Percentiles rank a stretch among this genome's conserved stretches.
phyloP scores from a whole-genome alignment of 257 asterid genomes.

The Voacanga thouarsii region DNA sequence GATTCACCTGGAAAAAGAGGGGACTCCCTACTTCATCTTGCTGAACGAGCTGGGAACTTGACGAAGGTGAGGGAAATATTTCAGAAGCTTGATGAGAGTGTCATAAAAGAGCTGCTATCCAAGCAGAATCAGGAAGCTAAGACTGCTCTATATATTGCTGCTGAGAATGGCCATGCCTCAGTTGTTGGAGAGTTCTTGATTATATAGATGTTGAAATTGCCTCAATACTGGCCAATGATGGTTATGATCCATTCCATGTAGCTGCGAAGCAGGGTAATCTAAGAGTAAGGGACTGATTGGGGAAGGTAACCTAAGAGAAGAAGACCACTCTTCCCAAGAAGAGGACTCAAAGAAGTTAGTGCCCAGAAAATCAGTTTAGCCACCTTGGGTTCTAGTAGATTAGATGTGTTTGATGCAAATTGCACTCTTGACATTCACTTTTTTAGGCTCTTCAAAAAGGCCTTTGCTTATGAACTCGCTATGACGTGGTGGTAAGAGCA shows the following conservation, averaged over 20 bases:
- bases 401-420: no score
- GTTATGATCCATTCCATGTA: slow-evolving; percentile 87
- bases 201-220: slow-evolving; percentile 72
- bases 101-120: slow-evolving; percentile 54
- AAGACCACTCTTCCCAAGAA: no score
- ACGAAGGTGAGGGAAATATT: slow-evolving; percentile 69
- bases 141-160: slow-evolving; percentile 80
- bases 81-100: slow-evolving; percentile 50
- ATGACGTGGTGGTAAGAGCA: no score
- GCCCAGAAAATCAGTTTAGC: no score
- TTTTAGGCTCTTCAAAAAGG: no score
- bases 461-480: no score
- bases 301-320: no score
- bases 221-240: slow-evolving; percentile 68
- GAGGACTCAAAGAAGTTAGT: no score
- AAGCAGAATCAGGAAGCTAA: slow-evolving; percentile 93
- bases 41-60: slow-evolving; percentile 80
- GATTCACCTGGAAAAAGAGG: slow-evolving; percentile 97
- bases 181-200: slow-evolving; percentile 78
- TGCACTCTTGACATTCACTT: no score
- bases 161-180: slow-evolving; percentile 69
- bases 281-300: no score
- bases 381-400: no score
- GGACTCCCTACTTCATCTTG: slow-evolving; percentile 83
- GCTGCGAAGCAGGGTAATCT: slow-evolving; percentile 92